These are phyloP conservation scores for Yarrowia alimentaria DNA, from an alignment of 805 yeast species.

Conservation along the genomic window DNA sequence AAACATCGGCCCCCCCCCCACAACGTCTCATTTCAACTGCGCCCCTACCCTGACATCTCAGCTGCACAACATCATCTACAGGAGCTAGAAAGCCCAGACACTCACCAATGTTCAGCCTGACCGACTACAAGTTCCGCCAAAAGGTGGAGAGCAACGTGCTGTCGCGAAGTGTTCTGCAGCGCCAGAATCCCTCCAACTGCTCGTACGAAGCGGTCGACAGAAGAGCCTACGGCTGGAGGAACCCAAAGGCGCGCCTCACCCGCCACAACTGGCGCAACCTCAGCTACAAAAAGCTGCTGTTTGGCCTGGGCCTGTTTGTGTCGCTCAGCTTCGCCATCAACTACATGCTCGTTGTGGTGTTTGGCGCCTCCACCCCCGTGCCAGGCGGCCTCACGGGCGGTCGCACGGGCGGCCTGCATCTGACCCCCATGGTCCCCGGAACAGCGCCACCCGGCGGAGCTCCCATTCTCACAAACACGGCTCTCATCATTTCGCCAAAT, in stretches of 20 bases:
- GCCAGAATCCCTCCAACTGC: neutral
- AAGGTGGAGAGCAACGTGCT: slow-evolving; percentile 14
- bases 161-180: slow-evolving; percentile 4
- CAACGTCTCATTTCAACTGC: too few species aligned
- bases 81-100: too few species aligned
- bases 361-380: slow-evolving; percentile 1
- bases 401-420: neutral
- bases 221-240: slow-evolving; percentile 20
- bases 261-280: neutral
- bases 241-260: slow-evolving; percentile 1
- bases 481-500: slow-evolving; percentile 36
- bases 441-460: slow-evolving; percentile 19
- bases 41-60: too few species aligned
- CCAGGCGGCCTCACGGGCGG: slow-evolving; percentile 14
- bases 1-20: too few species aligned
- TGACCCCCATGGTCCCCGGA: slow-evolving; percentile 15
- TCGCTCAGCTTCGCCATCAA: slow-evolving; percentile 21
- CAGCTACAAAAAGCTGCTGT: neutral
- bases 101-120: neutral
- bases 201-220: slow-evolving; percentile 17
- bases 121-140: slow-evolving; percentile 17
- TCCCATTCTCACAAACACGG: slow-evolving; percentile 30
- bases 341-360: neutral
- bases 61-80: too few species aligned
- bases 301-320: slow-evolving; percentile 22